Percentiles rank a stretch among this genome's conserved stretches.
Conservation (phyloP, 164 flowering plant genomes). For the Liquidambar formosana region DNA sequence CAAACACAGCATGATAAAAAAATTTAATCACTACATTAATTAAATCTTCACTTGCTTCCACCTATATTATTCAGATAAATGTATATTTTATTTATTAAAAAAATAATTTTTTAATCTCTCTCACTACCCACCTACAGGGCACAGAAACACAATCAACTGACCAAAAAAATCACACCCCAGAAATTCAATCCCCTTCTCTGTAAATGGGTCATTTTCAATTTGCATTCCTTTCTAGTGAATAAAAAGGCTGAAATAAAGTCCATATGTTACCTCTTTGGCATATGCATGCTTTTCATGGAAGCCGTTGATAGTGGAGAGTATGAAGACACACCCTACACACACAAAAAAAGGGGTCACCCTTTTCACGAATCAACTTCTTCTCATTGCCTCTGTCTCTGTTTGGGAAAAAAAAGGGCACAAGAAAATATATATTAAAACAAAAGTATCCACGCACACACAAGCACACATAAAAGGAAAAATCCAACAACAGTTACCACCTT, state of each 20-base stretch:
- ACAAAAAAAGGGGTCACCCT: neutral
- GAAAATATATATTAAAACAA: neutral
- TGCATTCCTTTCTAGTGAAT: neutral
- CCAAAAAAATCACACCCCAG: conserved; percentile 1
- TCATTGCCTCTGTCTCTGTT: neutral
- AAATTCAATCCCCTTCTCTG: neutral
- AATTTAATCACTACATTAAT: neutral
- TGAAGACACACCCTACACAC: neutral
- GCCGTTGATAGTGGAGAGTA: conserved; percentile 33
- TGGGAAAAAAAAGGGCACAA: neutral
- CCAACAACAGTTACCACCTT: neutral
- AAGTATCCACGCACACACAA: too few species aligned
- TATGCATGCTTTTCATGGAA: conserved; percentile 13
- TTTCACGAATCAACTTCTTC: neutral
- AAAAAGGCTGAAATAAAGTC: conserved; percentile 11
- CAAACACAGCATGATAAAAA: neutral
- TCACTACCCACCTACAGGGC: too few species aligned
- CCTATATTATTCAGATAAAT: neutral
- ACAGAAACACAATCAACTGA: neutral
- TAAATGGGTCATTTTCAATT: neutral
- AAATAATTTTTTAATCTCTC: too few species aligned
- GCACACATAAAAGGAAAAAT: too few species aligned
- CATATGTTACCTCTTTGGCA: conserved; percentile 10
- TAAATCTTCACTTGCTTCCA: neutral
- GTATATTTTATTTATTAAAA: too few species aligned